Evolutionary conservation across 192 early-diverging fungal genomes (phyloP), one percentile per base, ranked within the genome.

Genomic region (Umbelopsis ramanniana): DNA sequence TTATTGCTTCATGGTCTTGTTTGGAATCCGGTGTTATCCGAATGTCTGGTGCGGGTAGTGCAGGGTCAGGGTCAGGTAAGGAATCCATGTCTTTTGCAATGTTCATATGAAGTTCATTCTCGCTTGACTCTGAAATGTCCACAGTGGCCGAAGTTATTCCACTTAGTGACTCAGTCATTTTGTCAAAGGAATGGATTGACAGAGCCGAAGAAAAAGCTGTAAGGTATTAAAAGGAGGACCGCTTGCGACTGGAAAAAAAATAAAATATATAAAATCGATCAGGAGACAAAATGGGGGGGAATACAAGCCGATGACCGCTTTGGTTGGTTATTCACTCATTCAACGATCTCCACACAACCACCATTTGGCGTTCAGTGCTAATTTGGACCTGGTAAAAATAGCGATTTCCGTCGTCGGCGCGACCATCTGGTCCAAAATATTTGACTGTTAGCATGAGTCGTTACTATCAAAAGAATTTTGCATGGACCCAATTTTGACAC

Each of bases 121-220:
- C 23, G 6, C 33, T 35, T 14, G 4, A 3, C 11, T 29, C 57
- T 63, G n/a, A 5, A 12, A 6, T 8, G 14, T 63, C 3, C 15
- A 29, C 33, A 37, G 14, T 37, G 17, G 57, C 19, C n/a, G 14
- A 14, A 63, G 57, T 29, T 12, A 63, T 37, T 8, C 33, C 14
- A 29, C 1, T 35, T 37, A 15, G 26, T 29, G 26, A 63, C 33
- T 63, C 57, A 11, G 57, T 63, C 57, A 63, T 63, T 63, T 4
- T 26, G 33, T 17, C 26, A 35, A 63, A 29, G 26, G 57, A 63
- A 29, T 63, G 57, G 37, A 63, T 63, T 38, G 57, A 63, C 26
- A 63, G 57, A 63, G 33, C 33, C 29, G 17, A 63, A 24, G 54
- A 29, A 43, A 43, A 43, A 43, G 40, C 1, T 43, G 6, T 6